Evolutionary conservation across 768 basidiomycete species (phyloP).

Genomic region (Pulveroboletus sp.): DNA sequence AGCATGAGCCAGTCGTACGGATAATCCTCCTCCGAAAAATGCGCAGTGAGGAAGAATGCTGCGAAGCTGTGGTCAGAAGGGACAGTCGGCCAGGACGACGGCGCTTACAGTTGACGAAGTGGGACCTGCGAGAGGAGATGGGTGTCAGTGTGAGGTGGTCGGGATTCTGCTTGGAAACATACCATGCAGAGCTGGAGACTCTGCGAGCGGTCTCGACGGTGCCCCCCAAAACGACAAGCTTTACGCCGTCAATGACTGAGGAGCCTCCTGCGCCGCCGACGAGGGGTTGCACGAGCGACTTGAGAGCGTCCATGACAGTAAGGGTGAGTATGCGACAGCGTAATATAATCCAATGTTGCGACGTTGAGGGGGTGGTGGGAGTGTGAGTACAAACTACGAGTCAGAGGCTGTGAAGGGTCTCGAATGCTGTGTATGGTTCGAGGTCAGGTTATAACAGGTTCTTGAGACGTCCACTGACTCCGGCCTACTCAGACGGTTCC

Average conservation of each 20-base stretch:
- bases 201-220: conserved; percentile 84
- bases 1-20: conserved; percentile 92
- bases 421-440: conserved; percentile 24
- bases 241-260: conserved; percentile 83
- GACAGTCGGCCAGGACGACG: not conserved
- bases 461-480: conserved; percentile 4
- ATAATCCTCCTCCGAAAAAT: conserved; percentile 87
- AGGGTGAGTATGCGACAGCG: conserved; percentile 20
- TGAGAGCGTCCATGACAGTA: conserved; percentile 68
- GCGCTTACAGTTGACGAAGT: conserved; percentile 81
- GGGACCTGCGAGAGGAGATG: conserved; percentile 48
- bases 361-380: conserved; percentile 24
- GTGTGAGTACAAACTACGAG: conserved; percentile 15
- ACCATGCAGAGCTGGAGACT: conserved; percentile 82
- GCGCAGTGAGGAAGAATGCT: conserved; percentile 87
- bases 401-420: conserved; percentile 12
- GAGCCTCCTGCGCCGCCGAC: conserved; percentile 70
- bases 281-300: conserved; percentile 77
- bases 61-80: conserved; percentile 7
- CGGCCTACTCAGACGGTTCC: conserved; percentile 2
- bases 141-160: conserved; percentile 10
- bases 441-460: not conserved
- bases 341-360: conserved; percentile 38
- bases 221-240: conserved; percentile 84
- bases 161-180: conserved; percentile 18